These are phyloP conservation scores for Phytopythium litorale DNA, from an alignment of 352 stramenopile genomes.

Conservation along the genomic window DNA sequence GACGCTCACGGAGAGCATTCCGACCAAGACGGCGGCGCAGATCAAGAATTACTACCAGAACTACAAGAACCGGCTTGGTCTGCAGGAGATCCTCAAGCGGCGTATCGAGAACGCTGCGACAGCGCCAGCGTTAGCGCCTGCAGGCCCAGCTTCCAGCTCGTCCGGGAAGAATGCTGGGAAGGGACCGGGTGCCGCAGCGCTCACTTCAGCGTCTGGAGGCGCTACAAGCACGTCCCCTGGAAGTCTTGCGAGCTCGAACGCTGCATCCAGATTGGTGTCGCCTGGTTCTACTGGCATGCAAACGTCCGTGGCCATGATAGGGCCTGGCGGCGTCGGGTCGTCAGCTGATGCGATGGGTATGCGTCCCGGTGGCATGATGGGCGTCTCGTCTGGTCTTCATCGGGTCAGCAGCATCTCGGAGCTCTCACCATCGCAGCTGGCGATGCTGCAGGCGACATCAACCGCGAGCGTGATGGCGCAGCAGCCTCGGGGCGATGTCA, in stretches of 20 bases:
- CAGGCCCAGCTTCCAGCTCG: background rate
- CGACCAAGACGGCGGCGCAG: constrained; percentile 85
- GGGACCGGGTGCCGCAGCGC: background rate
- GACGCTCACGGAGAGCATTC: constrained; percentile 83
- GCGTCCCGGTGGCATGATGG: background rate
- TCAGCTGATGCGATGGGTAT: background rate
- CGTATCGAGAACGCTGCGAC: constrained; percentile 43
- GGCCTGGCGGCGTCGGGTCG: constrained; percentile 6
- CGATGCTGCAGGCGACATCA: constrained; percentile 18
- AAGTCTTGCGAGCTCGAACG: constrained; percentile 11
- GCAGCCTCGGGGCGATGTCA: constrained; percentile 36
- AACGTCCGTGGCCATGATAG: constrained; percentile 11
- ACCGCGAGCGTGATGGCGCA: constrained; percentile 10
- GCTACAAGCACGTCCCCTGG: constrained; percentile 12
- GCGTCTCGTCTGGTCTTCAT: background rate
- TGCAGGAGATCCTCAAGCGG: constrained; percentile 86
- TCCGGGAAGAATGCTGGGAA: background rate
- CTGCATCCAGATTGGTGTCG: constrained; percentile 12
- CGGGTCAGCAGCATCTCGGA: constrained; percentile 18
- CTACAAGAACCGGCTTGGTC: constrained; percentile 89
- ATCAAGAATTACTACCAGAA: constrained; percentile 95
- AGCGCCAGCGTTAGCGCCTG: background rate
- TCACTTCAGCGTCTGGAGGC: background rate
- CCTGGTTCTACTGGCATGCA: constrained; percentile 20
- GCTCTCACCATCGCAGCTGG: constrained; percentile 35